Conservation (phyloP, 768 basidiomycete species). For the Boletus barrowsii region DNA sequence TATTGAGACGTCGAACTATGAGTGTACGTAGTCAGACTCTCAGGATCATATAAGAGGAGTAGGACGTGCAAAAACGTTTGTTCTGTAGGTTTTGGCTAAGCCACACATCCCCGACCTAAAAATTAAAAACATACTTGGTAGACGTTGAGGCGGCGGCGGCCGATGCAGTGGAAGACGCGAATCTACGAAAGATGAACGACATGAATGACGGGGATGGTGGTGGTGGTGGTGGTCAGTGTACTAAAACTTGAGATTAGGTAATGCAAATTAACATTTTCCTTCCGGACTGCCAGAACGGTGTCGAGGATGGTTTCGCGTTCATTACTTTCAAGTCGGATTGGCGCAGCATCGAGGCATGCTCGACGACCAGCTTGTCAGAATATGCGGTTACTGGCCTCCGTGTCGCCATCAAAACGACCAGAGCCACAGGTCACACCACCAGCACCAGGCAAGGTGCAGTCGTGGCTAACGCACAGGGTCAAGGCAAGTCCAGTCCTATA, state of each 20-base stretch:
- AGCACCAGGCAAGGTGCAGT: slow-evolving; percentile 27
- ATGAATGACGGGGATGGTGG: slow-evolving; percentile 30
- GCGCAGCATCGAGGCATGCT: background rate
- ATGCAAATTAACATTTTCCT: background rate
- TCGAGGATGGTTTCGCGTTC: slow-evolving; percentile 15
- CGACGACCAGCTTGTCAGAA: slow-evolving; percentile 9
- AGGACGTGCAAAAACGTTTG: slow-evolving; percentile 33
- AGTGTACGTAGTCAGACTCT: background rate
- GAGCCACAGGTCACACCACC: background rate
- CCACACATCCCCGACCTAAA: background rate
- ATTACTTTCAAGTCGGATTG: slow-evolving; percentile 9
- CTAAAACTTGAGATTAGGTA: slow-evolving; percentile 5
- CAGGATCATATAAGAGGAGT: slow-evolving; percentile 3
- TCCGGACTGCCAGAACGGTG: background rate
- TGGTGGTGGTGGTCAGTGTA: too few relatives aligned
- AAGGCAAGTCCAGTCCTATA: slow-evolving; percentile 47
- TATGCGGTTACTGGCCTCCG: slow-evolving; percentile 12
- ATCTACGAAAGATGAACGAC: slow-evolving; percentile 51
- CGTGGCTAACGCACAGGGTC: slow-evolving; percentile 57
- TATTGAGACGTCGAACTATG: slow-evolving; percentile 65
- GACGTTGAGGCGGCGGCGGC: slow-evolving; percentile 12
- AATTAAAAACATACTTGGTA: slow-evolving; percentile 12
- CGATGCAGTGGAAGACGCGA: slow-evolving; percentile 47
- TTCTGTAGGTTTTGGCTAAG: slow-evolving; percentile 9
- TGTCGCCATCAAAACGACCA: slow-evolving; percentile 3